Evolutionary conservation across 805 yeast species (phyloP), one percentile per base, ranked within the genome.

Genomic region (Lipomyces japonicus): DNA sequence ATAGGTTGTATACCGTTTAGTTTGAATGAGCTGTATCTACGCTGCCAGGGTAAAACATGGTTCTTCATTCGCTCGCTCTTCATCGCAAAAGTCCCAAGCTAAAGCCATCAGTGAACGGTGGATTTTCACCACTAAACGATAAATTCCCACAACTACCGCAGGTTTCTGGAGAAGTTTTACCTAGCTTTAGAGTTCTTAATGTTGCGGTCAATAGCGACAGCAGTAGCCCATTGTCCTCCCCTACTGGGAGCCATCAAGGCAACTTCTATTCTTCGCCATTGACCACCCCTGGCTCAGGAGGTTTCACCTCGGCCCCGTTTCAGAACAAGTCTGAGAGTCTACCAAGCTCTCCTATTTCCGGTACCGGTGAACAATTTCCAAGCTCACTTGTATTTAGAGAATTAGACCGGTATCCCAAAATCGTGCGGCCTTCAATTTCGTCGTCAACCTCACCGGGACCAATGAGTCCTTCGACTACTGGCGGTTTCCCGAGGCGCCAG

Each of bases 381-480:
- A 23, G 37, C 32, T 25, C 48, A 12, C 30, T 53, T 3, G 54
- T 42, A 12, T 49, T 53, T 23, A 19, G 54, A n/a, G 54, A 53
- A 24, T 39, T 53, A 21, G 57, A 53, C 44, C 43, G 57, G 16
- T 53, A 53, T 31, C 57, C 54, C 32, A 45, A 42, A n/a, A 31
- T 49, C 24, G 35, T 37, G 28, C 49, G 46, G 21, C 12, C 32
- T 21, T 2, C 39, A 21, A 28, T 19, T 14, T 4, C 34, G 37
- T 16, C 39, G 19, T 12, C 39, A 5, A 5, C 26, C 46, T 21
- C 46, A 23, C 14, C n/a, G n/a, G n/a, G n/a, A n/a, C n/a, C n/a
- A n/a, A n/a, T 39, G 18, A 23, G 42, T n/a, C 42, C 47, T 36
- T 14, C 47, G 3, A 4, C 42, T 28, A 22, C n/a, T 18, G 34